Percentiles rank a stretch among this genome's conserved stretches.
Evolutionary conservation across 2,329 filamentous ascomycete genomes (phyloP).

Genomic region (Leptoxyphium fumago): DNA sequence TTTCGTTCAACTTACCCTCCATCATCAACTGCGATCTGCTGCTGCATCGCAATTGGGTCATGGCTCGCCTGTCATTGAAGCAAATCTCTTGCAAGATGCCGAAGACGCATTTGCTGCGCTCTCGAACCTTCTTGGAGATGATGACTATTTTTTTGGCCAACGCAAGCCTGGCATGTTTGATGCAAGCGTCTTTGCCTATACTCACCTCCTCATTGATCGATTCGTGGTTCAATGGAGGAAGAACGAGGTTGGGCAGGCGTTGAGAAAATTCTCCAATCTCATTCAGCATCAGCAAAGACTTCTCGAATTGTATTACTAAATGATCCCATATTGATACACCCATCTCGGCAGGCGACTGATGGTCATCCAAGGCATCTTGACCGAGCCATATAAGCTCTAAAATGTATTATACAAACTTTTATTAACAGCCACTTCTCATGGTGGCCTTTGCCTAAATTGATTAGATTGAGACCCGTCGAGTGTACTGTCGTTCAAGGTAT

Average conservation of each 20-base stretch:
- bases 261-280: slow-evolving; percentile 47
- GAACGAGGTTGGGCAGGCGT: slow-evolving; percentile 40
- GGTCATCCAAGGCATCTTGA: too few species aligned
- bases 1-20: slow-evolving; percentile 48
- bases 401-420: too few species aligned
- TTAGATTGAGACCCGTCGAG: too few species aligned
- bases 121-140: slow-evolving; percentile 40
- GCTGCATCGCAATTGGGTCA: slow-evolving; percentile 62
- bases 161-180: slow-evolving; percentile 60
- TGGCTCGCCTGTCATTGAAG: slow-evolving; percentile 28
- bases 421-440: too few species aligned
- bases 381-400: too few species aligned
- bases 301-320: slow-evolving; percentile 33
- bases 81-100: slow-evolving; percentile 45
- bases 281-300: slow-evolving; percentile 50
- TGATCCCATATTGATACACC: not conserved
- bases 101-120: slow-evolving; percentile 49
- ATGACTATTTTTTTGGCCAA: slow-evolving; percentile 47
- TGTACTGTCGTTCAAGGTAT: too few species aligned
- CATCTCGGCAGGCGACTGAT: too few species aligned
- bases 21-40: slow-evolving; percentile 53
- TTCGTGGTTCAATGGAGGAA: slow-evolving; percentile 46
- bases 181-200: slow-evolving; percentile 80
- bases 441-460: too few species aligned
- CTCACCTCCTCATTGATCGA: slow-evolving; percentile 59